Evolutionary conservation across 768 basidiomycete species (phyloP), one percentile per base, ranked within the genome.

Genomic region (Neoboletus subvelutipes): DNA sequence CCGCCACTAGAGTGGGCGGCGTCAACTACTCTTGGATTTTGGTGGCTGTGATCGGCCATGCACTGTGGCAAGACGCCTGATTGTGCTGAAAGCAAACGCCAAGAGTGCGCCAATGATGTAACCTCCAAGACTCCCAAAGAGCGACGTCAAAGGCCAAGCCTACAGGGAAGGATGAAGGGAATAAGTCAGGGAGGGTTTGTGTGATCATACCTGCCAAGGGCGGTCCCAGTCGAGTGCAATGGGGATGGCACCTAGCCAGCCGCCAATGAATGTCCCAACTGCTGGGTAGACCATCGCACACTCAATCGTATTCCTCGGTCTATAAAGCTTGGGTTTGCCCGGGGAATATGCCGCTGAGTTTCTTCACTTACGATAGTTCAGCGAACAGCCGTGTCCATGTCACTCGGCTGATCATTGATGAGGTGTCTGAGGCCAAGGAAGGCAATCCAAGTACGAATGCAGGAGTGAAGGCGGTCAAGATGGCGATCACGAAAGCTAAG

Each of bases 161-260:
- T 94, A 55, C 11, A n/a, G 29, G n/a, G 6, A 41, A 29, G 12
- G 45, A 26, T 45, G 36, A 53, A 47, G 9, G 13, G n/a, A n/a
- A 24, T 24, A 20, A 24, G 13, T 24, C 36, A 7, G 50, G 26
- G 62, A 58, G 51, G 50, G 39, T 52, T n/a, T 57, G n/a, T 59
- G 40, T 26, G 47, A 29, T 46, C 83, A 55, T 52, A 91, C 94
- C 88, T 98, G 96, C 95, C 95, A 98, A 8, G 95, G 92, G 37
- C 93, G 82, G 67, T 94, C 94, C 96, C 96, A 98, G 73, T 98
- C 96, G 18, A 98, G 83, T 0, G 92, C 90, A 45, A 94, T 87
- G 2, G 93, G 91, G 45, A 95, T 77, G 11, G 82, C 84, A 17
- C 94, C 94, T 15, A 81, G 36, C 95, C 94, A 97, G 43, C 82